phyloP scores from a whole-genome alignment of 768 basidiomycete genomes.

The Pisolithus marmoratus region DNA sequence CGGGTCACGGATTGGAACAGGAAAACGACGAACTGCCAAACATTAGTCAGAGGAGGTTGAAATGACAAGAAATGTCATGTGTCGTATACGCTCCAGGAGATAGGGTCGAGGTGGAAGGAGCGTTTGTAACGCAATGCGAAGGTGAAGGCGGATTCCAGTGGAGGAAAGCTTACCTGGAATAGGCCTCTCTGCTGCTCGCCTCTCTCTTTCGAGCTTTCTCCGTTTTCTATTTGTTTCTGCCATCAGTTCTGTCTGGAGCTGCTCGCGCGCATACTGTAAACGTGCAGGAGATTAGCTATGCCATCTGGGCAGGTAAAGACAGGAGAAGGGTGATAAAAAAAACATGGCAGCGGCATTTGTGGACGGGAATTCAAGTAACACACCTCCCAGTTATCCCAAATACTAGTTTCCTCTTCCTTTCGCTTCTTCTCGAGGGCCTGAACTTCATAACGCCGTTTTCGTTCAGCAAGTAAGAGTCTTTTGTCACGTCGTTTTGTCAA shows the following conservation, averaged over 20 bases:
- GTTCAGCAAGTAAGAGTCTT: constrained; percentile 73
- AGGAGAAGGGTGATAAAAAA: constrained; percentile 2
- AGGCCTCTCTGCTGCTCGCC: constrained; percentile 71
- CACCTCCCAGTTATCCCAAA: constrained; percentile 93
- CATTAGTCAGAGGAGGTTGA: background rate
- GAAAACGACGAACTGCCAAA: constrained; percentile 55
- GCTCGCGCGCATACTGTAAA: constrained; percentile 63
- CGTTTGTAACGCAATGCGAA: too few relatives aligned
- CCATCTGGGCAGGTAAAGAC: background rate
- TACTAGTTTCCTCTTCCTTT: constrained; percentile 63
- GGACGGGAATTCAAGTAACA: constrained; percentile 14
- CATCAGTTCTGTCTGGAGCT: constrained; percentile 82
- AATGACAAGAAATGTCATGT: background rate
- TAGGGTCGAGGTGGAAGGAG: too few relatives aligned
- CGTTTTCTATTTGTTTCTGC: constrained; percentile 86
- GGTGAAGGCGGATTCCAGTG: too few relatives aligned
- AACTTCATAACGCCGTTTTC: constrained; percentile 64
- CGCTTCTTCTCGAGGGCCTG: constrained; percentile 56
- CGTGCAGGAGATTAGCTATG: constrained; percentile 1
- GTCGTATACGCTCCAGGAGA: too few relatives aligned
- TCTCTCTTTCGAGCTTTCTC: constrained; percentile 78
- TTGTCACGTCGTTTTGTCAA: constrained; percentile 75
- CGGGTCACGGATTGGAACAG: constrained; percentile 44
- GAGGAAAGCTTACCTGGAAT: constrained; percentile 46
- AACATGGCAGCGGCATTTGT: background rate